phyloP scores from a whole-genome alignment of 768 basidiomycete genomes.

The Lyophyllum shimeji region DNA sequence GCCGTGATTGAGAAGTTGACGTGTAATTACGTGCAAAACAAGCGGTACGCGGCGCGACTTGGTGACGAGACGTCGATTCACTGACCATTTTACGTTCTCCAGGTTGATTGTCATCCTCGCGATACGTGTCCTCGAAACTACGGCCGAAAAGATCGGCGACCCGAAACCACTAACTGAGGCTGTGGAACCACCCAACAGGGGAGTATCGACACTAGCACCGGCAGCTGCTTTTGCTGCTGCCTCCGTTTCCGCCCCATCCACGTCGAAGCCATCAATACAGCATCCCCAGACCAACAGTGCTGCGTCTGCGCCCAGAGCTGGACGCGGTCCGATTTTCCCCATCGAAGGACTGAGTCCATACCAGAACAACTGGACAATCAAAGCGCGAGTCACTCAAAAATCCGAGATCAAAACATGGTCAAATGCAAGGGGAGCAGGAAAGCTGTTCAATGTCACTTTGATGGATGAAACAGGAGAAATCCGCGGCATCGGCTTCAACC shows the following conservation, averaged over 20 bases:
- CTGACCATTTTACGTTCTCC: background rate
- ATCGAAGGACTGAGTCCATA: conserved; percentile 96
- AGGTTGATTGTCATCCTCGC: conserved; percentile 84
- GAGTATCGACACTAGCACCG: conserved; percentile 19
- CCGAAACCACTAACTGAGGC: conserved; percentile 32
- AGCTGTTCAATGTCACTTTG: conserved; percentile 87
- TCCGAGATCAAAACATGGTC: conserved; percentile 89
- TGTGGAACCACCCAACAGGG: conserved; percentile 19
- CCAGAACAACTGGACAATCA: conserved; percentile 98
- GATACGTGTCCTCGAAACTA: conserved; percentile 52
- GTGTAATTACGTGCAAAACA: conserved; percentile 80
- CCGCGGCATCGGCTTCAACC: conserved; percentile 88
- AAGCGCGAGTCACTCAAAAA: conserved; percentile 89
- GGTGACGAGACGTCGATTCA: conserved; percentile 2
- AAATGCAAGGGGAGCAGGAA: conserved; percentile 89
- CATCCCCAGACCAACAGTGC: conserved; percentile 11
- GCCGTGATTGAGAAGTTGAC: conserved; percentile 74
- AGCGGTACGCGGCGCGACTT: conserved; percentile 55
- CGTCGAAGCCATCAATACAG: conserved; percentile 19
- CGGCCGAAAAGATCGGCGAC: conserved; percentile 74
- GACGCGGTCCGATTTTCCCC: conserved; percentile 55
- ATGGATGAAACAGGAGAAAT: conserved; percentile 97
- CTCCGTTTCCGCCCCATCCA: conserved; percentile 17
- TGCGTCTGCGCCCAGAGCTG: conserved; percentile 16
- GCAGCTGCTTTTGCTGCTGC: conserved; percentile 28